A percentile compares a stretch with the other conserved stretches of the same genome.
Evolutionary conservation across 495 filamentous ascomycete species (phyloP).

Genomic region (Parathielavia hyrcaniae): DNA sequence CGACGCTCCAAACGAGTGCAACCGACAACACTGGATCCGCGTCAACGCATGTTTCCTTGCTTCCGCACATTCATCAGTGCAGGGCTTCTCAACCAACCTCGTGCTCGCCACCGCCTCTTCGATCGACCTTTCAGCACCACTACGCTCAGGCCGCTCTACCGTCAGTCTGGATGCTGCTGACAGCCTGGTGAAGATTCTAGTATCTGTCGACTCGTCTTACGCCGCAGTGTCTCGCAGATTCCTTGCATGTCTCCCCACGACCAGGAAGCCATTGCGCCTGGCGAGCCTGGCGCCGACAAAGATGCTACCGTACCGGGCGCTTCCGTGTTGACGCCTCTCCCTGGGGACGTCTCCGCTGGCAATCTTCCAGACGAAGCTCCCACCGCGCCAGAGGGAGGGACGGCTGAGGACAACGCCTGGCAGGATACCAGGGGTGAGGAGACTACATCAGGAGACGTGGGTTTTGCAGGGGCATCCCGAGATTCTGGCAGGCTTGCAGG

Average conservation of each 20-base stretch:
- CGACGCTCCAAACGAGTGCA: no score
- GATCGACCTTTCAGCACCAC: no score
- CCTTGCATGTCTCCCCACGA: slow-evolving; percentile 35
- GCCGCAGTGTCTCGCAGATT: background rate
- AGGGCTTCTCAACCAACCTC: no score
- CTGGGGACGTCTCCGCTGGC: background rate
- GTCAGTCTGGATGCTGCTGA: no score
- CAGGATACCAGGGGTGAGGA: slow-evolving; percentile 12
- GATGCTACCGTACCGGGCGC: slow-evolving; percentile 14
- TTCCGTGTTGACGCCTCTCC: slow-evolving; percentile 17
- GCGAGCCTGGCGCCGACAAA: slow-evolving; percentile 20
- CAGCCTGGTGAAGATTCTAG: background rate
- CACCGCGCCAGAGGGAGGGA: background rate
- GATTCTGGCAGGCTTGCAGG: background rate
- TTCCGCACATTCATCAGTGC: no score
- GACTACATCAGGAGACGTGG: background rate
- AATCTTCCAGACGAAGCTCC: background rate
- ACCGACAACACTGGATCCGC: no score
- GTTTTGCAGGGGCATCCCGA: background rate
- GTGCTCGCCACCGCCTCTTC: no score
- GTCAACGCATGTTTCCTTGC: no score
- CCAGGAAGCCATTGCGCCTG: slow-evolving; percentile 19
- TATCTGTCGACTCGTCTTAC: background rate
- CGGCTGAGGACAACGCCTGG: slow-evolving; percentile 17
- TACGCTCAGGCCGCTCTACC: background rate